phyloP scores from a whole-genome alignment of 139 green algal species.

The Trebouxia sp. region DNA sequence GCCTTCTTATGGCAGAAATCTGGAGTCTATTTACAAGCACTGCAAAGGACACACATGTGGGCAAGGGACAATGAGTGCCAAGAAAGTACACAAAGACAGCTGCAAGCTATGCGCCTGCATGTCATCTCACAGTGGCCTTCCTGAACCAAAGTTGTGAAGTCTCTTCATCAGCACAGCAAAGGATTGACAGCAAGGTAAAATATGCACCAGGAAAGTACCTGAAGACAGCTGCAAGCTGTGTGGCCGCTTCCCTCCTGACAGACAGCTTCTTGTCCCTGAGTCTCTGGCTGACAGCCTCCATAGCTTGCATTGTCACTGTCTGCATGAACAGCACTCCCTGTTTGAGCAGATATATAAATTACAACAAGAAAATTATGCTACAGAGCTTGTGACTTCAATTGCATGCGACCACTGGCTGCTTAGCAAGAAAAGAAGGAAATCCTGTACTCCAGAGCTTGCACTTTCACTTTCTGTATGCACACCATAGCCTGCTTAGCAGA shows the following conservation, averaged over 20 bases:
- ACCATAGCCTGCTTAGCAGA: neutral
- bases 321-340: neutral
- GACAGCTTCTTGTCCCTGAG: conserved; percentile 71
- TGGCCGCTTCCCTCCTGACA: conserved; percentile 63
- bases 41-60: neutral
- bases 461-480: too few relatives aligned
- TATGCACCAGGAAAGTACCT: conserved; percentile 35
- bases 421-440: too few relatives aligned
- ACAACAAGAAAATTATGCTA: too few relatives aligned
- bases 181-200: too few relatives aligned
- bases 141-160: conserved; percentile 62
- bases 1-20: too few relatives aligned
- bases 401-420: too few relatives aligned
- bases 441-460: too few relatives aligned
- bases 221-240: conserved; percentile 42
- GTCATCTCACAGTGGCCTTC: conserved; percentile 61
- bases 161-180: neutral
- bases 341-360: too few relatives aligned
- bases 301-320: neutral
- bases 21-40: too few relatives aligned
- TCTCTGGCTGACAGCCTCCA: conserved; percentile 40
- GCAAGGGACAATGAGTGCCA: too few relatives aligned
- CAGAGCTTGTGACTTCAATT: too few relatives aligned
- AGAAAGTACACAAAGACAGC: conserved; percentile 44
- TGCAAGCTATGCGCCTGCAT: conserved; percentile 45